Evolutionary conservation across 257 asterid species (phyloP).

Genomic region (Solanum clarkiae): DNA sequence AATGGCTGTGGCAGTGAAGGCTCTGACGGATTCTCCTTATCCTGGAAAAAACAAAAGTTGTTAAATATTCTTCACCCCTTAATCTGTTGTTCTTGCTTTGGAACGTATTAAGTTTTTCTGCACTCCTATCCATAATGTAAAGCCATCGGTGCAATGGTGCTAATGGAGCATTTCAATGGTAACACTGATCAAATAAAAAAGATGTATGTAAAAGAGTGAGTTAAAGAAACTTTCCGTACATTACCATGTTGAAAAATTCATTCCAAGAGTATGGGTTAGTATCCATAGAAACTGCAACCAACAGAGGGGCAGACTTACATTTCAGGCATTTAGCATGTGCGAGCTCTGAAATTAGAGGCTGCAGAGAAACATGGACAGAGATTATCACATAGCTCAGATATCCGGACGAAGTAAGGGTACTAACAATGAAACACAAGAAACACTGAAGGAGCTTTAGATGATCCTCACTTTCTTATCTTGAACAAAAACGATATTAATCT

Average conservation of each 20-base stretch:
- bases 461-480: too few species aligned
- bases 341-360: slow-evolving; percentile 71
- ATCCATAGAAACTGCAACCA: slow-evolving; percentile 13
- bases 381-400: too few species aligned
- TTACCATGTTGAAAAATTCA: slow-evolving; percentile 58
- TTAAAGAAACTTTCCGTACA: not conserved
- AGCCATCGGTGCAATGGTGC: not conserved
- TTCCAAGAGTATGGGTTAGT: slow-evolving; percentile 53
- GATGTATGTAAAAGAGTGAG: not conserved
- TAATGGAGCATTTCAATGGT: not conserved
- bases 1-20: slow-evolving; percentile 48
- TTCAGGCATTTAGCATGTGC: slow-evolving; percentile 54
- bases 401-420: too few species aligned
- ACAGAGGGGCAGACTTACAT: slow-evolving; percentile 25
- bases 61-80: not conserved
- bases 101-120: not conserved
- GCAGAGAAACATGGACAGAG: slow-evolving; percentile 1
- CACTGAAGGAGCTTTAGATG: too few species aligned
- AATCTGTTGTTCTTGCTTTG: not conserved
- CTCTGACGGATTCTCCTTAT: slow-evolving; percentile 38
- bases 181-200: not conserved
- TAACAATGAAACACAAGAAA: too few species aligned
- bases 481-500: too few species aligned
- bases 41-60: slow-evolving; percentile 22
- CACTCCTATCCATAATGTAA: too few species aligned